Percentiles rank a stretch among this genome's conserved stretches.
Evolutionary conservation across 768 basidiomycete species (phyloP).

Genomic region (Russula compacta): DNA sequence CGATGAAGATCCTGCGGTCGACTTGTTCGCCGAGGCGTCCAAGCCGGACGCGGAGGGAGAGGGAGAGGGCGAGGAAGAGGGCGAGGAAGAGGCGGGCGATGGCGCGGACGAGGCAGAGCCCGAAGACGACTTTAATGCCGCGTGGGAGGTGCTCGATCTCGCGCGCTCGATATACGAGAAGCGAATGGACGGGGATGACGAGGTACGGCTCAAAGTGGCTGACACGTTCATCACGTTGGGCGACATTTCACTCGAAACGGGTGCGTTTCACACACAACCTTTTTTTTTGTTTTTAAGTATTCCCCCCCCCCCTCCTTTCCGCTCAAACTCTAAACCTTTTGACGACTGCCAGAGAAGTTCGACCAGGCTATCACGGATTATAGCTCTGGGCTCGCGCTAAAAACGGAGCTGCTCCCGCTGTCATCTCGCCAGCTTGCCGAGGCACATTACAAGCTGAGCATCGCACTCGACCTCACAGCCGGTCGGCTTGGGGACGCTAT

Average conservation of each 20-base stretch:
- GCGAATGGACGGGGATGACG: constrained; percentile 47
- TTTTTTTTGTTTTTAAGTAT: background rate
- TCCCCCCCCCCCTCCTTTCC: background rate
- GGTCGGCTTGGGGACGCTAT: constrained; percentile 79
- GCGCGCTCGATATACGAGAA: constrained; percentile 82
- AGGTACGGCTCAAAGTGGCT: constrained; percentile 71
- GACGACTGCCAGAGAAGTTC: constrained; percentile 67
- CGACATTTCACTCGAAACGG: constrained; percentile 95
- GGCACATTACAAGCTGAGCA: constrained; percentile 89
- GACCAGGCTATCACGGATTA: constrained; percentile 90
- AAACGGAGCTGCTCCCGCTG: constrained; percentile 62
- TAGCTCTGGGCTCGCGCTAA: constrained; percentile 64
- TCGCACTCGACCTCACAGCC: constrained; percentile 85
- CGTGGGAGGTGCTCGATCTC: constrained; percentile 96
- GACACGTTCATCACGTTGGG: constrained; percentile 87
- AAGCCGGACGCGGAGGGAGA: constrained; percentile 38
- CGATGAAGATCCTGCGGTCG: constrained; percentile 46
- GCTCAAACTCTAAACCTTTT: background rate
- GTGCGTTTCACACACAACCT: no score
- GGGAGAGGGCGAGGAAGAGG: constrained; percentile 41
- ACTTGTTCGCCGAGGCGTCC: constrained; percentile 53
- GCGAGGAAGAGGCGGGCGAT: constrained; percentile 41
- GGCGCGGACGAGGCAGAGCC: constrained; percentile 64
- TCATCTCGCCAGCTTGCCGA: constrained; percentile 93
- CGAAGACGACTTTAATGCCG: constrained; percentile 96